phyloP scores from a whole-genome alignment of 2,329 filamentous ascomycete species.

The Rosellinia necatrix region DNA sequence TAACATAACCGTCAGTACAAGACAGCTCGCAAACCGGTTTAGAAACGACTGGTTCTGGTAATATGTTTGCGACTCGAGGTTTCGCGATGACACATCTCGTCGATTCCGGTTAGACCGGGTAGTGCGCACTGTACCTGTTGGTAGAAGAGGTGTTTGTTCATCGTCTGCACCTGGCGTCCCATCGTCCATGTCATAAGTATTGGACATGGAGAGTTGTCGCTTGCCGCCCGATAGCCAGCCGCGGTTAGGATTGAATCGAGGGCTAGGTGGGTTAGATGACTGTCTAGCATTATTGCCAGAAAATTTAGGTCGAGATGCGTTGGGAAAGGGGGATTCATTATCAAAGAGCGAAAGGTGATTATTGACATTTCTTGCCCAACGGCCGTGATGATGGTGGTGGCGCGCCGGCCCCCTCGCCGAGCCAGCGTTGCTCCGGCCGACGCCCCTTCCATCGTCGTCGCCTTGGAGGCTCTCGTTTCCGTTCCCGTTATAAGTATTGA shows the following conservation, averaged over 20 bases:
- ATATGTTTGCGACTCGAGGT: constrained; percentile 75
- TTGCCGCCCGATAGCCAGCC: constrained; percentile 45
- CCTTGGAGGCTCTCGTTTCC: constrained; percentile 58
- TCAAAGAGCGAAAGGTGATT: constrained; percentile 76
- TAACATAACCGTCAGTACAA: constrained; percentile 81
- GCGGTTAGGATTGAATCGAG: constrained; percentile 52
- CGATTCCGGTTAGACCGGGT: constrained; percentile 62
- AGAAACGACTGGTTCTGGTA: constrained; percentile 66
- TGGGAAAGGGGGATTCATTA: constrained; percentile 77
- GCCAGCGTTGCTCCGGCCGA: constrained; percentile 63
- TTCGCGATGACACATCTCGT: constrained; percentile 59
- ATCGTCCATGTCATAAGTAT: constrained; percentile 80
- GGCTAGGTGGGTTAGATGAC: constrained; percentile 72
- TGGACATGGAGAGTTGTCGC: constrained; percentile 63
- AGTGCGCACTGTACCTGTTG: constrained; percentile 60
- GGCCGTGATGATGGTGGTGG: constrained; percentile 75
- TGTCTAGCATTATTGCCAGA: constrained; percentile 61
- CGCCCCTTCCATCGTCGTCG: constrained; percentile 70
- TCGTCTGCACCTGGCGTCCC: constrained; percentile 77
- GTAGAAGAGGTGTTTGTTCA: constrained; percentile 82
- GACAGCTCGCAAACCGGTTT: constrained; percentile 80
- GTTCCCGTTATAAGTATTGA: constrained; percentile 74
- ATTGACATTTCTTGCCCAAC: constrained; percentile 71
- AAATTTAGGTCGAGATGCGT: constrained; percentile 66
- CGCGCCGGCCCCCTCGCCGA: constrained; percentile 69